Percentiles rank a stretch among this genome's conserved stretches.
Conservation (phyloP, 345 rosid genomes). For the Atalantia buxifolia region DNA sequence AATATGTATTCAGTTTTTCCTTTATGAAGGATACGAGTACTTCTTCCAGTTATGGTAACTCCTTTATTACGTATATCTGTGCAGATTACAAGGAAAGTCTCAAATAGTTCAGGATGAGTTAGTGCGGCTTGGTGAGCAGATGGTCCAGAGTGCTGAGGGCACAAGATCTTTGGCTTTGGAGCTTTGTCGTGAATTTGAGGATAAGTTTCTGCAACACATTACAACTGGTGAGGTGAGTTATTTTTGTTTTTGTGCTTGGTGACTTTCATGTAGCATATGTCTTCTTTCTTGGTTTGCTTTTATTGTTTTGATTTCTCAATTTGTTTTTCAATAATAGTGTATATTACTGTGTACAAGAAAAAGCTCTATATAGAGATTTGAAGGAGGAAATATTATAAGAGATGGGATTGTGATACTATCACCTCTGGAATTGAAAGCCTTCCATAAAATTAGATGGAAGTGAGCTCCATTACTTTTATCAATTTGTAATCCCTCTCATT, state of each 20-base stretch:
- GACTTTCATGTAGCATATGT: neutral
- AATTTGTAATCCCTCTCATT: neutral
- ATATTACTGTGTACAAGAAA: neutral
- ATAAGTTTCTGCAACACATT: slow-evolving; percentile 82
- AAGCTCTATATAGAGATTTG: neutral
- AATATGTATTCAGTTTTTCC: neutral
- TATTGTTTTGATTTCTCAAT: neutral
- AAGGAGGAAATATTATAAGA: neutral
- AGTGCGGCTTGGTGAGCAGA: slow-evolving; percentile 81
- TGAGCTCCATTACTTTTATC: neutral
- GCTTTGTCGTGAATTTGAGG: slow-evolving; percentile 97
- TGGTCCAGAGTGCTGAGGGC: slow-evolving; percentile 88
- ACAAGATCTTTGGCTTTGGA: slow-evolving; percentile 92
- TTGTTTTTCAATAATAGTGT: neutral
- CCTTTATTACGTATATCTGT: neutral
- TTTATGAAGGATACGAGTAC: neutral
- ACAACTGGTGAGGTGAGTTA: slow-evolving; percentile 85
- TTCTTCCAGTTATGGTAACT: neutral
- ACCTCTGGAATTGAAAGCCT: neutral
- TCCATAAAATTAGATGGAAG: neutral
- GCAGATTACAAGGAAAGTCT: slow-evolving; percentile 95
- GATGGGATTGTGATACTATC: neutral
- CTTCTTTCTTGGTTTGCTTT: neutral
- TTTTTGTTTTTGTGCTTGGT: neutral
- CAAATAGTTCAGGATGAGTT: slow-evolving; percentile 86